Evolutionary conservation across 305 asterid species (phyloP).

Genomic region (Fraxinus xanthoxyloides): DNA sequence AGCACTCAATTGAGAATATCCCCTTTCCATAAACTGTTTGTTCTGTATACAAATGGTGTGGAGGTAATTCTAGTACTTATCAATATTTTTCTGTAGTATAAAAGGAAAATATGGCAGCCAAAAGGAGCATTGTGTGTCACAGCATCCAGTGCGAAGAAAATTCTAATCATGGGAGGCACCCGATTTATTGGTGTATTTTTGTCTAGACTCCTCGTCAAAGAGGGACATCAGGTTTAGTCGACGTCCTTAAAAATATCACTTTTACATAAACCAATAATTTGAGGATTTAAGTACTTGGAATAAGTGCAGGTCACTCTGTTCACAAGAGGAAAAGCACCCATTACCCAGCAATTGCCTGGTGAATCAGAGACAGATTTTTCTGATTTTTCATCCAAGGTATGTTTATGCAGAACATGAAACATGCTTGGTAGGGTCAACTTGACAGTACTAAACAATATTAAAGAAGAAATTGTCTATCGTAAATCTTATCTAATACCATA

Average conservation of each 20-base stretch:
- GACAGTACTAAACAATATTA: background rate
- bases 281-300: background rate
- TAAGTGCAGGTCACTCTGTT: slow-evolving; percentile 77
- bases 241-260: background rate
- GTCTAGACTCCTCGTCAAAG: slow-evolving; percentile 87
- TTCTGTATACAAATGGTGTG: background rate
- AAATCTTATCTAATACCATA: background rate
- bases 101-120: slow-evolving; percentile 61
- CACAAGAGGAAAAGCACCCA: slow-evolving; percentile 97
- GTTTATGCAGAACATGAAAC: slow-evolving; percentile 50
- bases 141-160: slow-evolving; percentile 84
- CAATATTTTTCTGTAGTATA: slow-evolving; percentile 42
- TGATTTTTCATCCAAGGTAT: slow-evolving; percentile 76
- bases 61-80: background rate
- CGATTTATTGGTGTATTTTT: slow-evolving; percentile 85
- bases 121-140: slow-evolving; percentile 56
- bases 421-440: background rate
- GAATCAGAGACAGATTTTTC: slow-evolving; percentile 75
- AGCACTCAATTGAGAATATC: background rate
- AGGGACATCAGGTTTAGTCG: slow-evolving; percentile 74
- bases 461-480: background rate
- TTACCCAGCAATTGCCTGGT: slow-evolving; percentile 85
- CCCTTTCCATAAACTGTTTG: background rate
- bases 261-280: no score
- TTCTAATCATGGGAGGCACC: slow-evolving; percentile 98